Conservation (phyloP, 139 green algal species). For the Coccomyxa sp. region DNA sequence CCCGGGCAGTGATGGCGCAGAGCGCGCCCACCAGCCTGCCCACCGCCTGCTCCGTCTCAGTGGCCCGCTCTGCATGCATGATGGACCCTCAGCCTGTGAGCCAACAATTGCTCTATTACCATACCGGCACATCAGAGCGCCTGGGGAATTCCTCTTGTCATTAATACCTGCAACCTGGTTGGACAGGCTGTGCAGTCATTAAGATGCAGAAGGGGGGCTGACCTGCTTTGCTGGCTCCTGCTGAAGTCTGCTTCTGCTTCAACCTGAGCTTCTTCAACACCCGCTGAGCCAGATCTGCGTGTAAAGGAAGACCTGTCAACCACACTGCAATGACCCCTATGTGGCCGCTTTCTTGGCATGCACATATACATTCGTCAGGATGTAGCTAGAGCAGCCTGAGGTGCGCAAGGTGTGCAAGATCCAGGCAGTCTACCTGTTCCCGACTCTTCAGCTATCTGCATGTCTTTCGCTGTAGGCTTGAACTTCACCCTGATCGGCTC, state of each 20-base stretch:
- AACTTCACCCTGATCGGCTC: constrained; percentile 92
- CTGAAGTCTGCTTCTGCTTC: constrained; percentile 19
- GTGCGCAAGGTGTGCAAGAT: not conserved
- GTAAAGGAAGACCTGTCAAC: not conserved
- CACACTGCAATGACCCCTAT: not conserved
- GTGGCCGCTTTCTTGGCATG: too few species aligned
- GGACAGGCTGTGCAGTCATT: too few species aligned
- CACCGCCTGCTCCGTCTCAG: constrained; percentile 64
- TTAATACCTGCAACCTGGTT: too few species aligned
- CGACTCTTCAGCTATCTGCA: too few species aligned
- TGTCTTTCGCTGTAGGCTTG: constrained; percentile 74
- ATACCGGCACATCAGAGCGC: too few species aligned
- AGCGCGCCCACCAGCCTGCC: constrained; percentile 88
- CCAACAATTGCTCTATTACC: too few species aligned
- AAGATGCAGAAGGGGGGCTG: too few species aligned
- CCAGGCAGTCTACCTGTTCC: too few species aligned
- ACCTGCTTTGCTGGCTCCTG: not conserved
- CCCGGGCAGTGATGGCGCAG: constrained; percentile 76
- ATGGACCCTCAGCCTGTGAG: too few species aligned
- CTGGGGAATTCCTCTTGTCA: too few species aligned
- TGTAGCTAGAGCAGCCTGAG: not conserved
- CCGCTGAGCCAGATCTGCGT: constrained; percentile 71
- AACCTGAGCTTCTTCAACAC: constrained; percentile 56
- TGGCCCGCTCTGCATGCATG: not conserved
- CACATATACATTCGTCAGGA: not conserved